Evolutionary conservation across 2,329 filamentous ascomycete species (phyloP), one percentile per base, ranked within the genome.

Genomic region (Exophiala lecanii-corni): DNA sequence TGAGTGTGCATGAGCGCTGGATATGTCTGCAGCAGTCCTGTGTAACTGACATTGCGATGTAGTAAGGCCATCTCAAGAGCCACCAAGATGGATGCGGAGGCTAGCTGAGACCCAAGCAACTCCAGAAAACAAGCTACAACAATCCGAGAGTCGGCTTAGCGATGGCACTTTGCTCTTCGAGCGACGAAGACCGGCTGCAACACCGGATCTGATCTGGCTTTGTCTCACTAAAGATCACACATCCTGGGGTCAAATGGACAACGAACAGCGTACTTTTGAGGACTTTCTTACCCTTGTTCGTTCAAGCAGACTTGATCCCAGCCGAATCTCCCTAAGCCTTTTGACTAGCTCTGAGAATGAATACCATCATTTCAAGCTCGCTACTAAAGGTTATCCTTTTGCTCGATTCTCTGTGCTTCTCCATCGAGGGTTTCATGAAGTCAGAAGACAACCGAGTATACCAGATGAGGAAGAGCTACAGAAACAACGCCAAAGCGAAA

Each of bases 341-440:
- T 21, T 48, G 2, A 48, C 45, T 13, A 25, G 32, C 16, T 39
- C 35, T n/a, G 19, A 28, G 13, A n/a, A 42, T 3, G 45, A 48
- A 31, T 48, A 44, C 31, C 16, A 32, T 2, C 12, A n/a, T n/a
- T 44, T 39, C 23, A 30, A 21, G 4, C 7, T 12, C 4, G 19
- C 17, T 9, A 20, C 20, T n/a, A 3, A 16, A 23, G 3, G 13
- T 5, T 31, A 36, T 28, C 9, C 31, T 19, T 48, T 44, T 25
- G 28, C 41, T n/a, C 15, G 16, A 9, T 18, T 42, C 13, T 17
- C 13, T 9, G 21, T 48, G 9, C 12, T 44, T 13, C 16, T 44
- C 3, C 45, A 48, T 28, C 41, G 17, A 21, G 45, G 45, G 5
- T 48, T 26, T 17, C 12, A 36, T 16, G 35, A 35, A 13, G 18